Evolutionary conservation across 2,329 filamentous ascomycete species (phyloP).

Genomic region (Penicillium brevicompactum): DNA sequence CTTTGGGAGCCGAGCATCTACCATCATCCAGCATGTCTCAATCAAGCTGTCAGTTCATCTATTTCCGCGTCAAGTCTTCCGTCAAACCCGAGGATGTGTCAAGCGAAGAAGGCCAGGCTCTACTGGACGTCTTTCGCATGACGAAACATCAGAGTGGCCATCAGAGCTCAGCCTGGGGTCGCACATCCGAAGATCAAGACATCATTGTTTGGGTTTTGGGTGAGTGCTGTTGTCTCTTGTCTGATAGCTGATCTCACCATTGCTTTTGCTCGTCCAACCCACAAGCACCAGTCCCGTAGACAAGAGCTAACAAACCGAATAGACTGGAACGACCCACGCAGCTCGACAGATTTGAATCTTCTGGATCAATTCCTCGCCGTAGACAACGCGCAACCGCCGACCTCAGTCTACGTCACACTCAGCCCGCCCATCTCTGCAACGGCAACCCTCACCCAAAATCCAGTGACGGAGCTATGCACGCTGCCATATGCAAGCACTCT

Average conservation of each 20-base stretch:
- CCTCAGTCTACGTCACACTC: constrained; percentile 34
- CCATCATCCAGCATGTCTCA: constrained; percentile 23
- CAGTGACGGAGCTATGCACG: constrained; percentile 53
- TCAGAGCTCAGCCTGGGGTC: constrained; percentile 39
- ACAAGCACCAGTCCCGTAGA: background rate
- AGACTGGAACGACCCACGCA: constrained; percentile 39
- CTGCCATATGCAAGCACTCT: constrained; percentile 46
- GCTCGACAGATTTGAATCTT: constrained; percentile 18
- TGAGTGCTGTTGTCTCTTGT: constrained; percentile 18
- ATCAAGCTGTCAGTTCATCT: constrained; percentile 38
- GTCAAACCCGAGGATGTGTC: constrained; percentile 41
- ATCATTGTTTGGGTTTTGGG: constrained; percentile 41
- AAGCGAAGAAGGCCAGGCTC: constrained; percentile 33
- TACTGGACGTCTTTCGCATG: constrained; percentile 31
- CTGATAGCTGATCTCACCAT: background rate
- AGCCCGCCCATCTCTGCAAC: constrained; percentile 29
- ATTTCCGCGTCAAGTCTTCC: constrained; percentile 38
- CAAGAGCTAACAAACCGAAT: constrained; percentile 1
- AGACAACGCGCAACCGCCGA: constrained; percentile 20
- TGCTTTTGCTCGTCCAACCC: background rate
- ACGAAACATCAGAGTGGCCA: constrained; percentile 39
- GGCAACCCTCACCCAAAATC: constrained; percentile 37
- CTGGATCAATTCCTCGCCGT: constrained; percentile 30
- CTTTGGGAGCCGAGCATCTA: background rate
- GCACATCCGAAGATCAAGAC: constrained; percentile 38